phyloP scores from a whole-genome alignment of 768 basidiomycete genomes.

The Tephrocybe sp. region DNA sequence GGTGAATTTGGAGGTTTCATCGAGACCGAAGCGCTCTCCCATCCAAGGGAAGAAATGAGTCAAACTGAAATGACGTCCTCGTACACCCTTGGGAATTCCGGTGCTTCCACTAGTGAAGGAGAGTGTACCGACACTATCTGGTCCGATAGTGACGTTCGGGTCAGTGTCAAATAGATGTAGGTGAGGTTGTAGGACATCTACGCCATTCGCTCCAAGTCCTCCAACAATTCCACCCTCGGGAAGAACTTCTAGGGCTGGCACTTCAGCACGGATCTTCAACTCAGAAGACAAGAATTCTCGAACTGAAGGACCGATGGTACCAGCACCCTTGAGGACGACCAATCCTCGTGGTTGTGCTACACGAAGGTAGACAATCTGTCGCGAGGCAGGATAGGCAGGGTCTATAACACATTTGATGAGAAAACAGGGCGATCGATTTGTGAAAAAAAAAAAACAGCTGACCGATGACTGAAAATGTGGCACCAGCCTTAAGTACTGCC shows the following conservation, averaged over 20 bases:
- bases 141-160: constrained; percentile 84
- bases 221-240: constrained; percentile 63
- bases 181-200: constrained; percentile 63
- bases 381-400: constrained; percentile 91
- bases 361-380: constrained; percentile 89
- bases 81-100: constrained; percentile 97
- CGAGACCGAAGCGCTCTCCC: constrained; percentile 80
- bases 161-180: constrained; percentile 61
- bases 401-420: constrained; percentile 44
- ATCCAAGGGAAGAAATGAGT: constrained; percentile 99
- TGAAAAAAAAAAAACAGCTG: constrained; percentile 26
- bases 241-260: constrained; percentile 82
- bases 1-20: constrained; percentile 79
- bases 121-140: constrained; percentile 90
- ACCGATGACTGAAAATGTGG: constrained; percentile 97
- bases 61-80: constrained; percentile 89
- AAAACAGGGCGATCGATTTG: neutral
- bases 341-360: constrained; percentile 92
- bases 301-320: constrained; percentile 73
- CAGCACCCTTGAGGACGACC: constrained; percentile 88
- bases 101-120: constrained; percentile 98
- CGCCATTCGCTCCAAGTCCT: constrained; percentile 41
- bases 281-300: constrained; percentile 78
- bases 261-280: constrained; percentile 83
- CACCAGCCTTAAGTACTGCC: constrained; percentile 94